Percentiles rank a stretch among this genome's conserved stretches.
Conservation (phyloP, 2,329 filamentous ascomycete species). For the Colletotrichum viniferum region DNA sequence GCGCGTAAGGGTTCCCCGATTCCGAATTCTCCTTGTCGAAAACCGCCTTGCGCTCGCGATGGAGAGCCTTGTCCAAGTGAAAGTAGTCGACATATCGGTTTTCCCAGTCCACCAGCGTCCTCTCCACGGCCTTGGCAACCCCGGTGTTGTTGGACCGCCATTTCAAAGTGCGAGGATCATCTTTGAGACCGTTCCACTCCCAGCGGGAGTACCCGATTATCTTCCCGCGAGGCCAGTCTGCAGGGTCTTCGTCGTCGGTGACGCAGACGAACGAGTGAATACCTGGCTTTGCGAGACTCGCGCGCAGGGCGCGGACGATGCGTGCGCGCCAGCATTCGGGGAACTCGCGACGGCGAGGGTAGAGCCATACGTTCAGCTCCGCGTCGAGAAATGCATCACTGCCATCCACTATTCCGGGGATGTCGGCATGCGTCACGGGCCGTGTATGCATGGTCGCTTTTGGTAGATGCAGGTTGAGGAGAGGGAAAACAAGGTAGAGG, state of each 20-base stretch:
- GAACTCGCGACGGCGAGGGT: background rate
- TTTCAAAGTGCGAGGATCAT: background rate
- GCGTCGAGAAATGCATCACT: background rate
- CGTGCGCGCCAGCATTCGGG: background rate
- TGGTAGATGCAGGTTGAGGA: fast-evolving
- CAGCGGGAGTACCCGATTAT: background rate
- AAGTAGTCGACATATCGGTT: background rate
- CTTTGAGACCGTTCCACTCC: background rate
- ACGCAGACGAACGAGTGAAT: background rate
- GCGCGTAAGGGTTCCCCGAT: background rate
- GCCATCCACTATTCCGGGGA: background rate
- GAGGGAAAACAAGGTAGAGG: background rate
- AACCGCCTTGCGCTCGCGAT: background rate
- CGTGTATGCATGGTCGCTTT: background rate
- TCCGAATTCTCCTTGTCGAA: background rate
- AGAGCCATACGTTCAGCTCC: background rate
- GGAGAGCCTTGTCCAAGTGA: background rate
- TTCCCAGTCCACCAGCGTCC: background rate
- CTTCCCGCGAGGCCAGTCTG: background rate
- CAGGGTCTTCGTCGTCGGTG: background rate
- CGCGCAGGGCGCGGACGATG: background rate
- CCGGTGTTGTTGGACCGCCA: background rate
- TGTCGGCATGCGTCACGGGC: background rate
- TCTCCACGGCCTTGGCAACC: background rate
- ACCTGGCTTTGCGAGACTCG: background rate